These are phyloP conservation scores for Mortierella antarctica DNA, from an alignment of 192 early-diverging fungal genomes.

Conservation along the genomic window DNA sequence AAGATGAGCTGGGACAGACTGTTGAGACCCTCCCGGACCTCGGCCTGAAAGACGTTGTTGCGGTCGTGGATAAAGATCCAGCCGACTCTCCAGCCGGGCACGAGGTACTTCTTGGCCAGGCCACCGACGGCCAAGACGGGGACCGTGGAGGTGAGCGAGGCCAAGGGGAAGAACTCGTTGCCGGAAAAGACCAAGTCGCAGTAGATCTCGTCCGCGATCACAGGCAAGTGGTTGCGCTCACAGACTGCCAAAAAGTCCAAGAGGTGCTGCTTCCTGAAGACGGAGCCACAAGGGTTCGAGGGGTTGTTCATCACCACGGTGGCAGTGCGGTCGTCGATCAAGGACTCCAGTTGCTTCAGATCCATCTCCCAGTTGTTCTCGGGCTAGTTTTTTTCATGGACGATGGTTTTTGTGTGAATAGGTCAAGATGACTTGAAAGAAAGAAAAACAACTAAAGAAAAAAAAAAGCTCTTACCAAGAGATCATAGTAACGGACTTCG, in stretches of 20 bases:
- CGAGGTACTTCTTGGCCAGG: constrained; percentile 88
- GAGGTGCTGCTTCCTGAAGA: constrained; percentile 80
- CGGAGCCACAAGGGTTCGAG: constrained; percentile 93
- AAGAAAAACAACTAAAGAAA: too few species aligned
- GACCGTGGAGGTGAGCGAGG: constrained; percentile 81
- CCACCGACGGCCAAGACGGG: constrained; percentile 87
- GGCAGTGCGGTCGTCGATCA: constrained; percentile 85
- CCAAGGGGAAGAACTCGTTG: constrained; percentile 71
- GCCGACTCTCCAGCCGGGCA: constrained; percentile 94
- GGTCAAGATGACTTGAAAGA: background rate
- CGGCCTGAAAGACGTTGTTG: constrained; percentile 57
- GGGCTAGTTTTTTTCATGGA: constrained; percentile 57
- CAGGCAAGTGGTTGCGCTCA: constrained; percentile 79
- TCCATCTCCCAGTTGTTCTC: constrained; percentile 88
- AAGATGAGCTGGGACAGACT: constrained; percentile 82
- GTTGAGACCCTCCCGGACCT: constrained; percentile 78
- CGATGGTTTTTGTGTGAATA: background rate
- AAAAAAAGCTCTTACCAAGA: constrained; percentile 61
- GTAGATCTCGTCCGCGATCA: constrained; percentile 94
- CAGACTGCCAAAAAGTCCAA: constrained; percentile 76
- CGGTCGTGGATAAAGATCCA: constrained; percentile 89
- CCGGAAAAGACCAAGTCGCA: constrained; percentile 85
- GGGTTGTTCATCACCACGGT: constrained; percentile 91
- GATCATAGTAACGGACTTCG: constrained; percentile 83
- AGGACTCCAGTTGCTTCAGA: constrained; percentile 78